Base-by-base conservation (phyloP, 352 stramenopile genomes). In the Pythium myriotylum region DNA sequence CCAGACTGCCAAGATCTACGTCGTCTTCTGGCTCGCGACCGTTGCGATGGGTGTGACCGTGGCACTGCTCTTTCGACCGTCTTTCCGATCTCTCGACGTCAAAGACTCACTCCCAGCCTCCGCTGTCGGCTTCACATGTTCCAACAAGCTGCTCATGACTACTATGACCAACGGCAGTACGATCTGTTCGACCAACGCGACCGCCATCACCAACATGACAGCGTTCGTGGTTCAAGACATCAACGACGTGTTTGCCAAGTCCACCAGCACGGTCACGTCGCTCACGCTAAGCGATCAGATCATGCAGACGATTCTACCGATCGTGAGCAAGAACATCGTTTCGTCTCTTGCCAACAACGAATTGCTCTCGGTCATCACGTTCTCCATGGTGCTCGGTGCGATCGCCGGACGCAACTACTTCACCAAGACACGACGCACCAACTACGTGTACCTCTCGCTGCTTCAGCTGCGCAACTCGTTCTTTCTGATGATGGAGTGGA, bases 291-390 rank as follows among this genome's bases (percentile, higher is more conserved):
- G 65, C 33, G 74, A 81, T 46, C 76, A 91, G 66, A 54, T 91
- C 39, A 70, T 85, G 16, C 51, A 55, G 22, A 86, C 83, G 2
- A 68, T 89, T 26, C 43, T 82, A 22, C 64, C 74, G 6, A 67
- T 92, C n/a, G 79, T 92, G 39, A 74, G 79, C 2, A 60, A 72
- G 39, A 92, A 94, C 72, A 83, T 94, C 29, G 73, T 89, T 32
- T 27, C 22, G 1, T 74, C 77, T 2, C 54, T 94, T 16, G 52
- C 67, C 40, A 74, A 82, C 12, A 65, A 68, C 10, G 70, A 88
- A 20, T 24, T 90, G 29, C 59, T 91, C 13, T 74, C 74, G 4
- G 74, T 89, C 35, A 89, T 92, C 48, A 76, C 74, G 19, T 91
- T 91, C 46, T 75, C 82, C 24, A 87, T 88, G 68, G 66, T 84